A percentile compares a stretch with the other conserved stretches of the same genome.
Conservation (phyloP, 768 basidiomycete species). For the Amanita pallidorosea region DNA sequence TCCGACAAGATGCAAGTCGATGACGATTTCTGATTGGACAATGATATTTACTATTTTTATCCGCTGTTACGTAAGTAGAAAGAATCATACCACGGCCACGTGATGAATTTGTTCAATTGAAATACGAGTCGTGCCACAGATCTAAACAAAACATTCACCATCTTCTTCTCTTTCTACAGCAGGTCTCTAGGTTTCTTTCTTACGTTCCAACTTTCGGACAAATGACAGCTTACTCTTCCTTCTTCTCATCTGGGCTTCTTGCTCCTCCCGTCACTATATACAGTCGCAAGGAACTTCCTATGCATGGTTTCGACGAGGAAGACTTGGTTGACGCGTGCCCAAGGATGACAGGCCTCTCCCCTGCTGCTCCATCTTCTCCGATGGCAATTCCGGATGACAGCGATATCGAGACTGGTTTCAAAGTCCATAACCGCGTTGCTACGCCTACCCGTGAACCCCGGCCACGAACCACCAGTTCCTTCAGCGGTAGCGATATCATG, state of each 20-base stretch:
- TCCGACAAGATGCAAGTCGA: constrained; percentile 1
- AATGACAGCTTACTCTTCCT: constrained; percentile 46
- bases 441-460: constrained; percentile 13
- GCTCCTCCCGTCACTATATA: constrained; percentile 25
- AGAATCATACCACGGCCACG: neutral
- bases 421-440: constrained; percentile 13
- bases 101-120: neutral
- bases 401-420: constrained; percentile 22
- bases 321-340: neutral
- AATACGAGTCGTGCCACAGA: no score
- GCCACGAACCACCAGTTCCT: neutral
- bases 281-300: neutral
- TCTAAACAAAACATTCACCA: neutral
- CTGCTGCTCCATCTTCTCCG: constrained; percentile 14
- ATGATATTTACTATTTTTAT: neutral
- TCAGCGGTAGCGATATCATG: neutral
- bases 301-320: neutral
- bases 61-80: neutral
- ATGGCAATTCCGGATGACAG: constrained; percentile 17
- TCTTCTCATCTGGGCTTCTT: constrained; percentile 64
- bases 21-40: neutral
- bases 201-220: constrained; percentile 2
- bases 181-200: neutral
- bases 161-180: neutral
- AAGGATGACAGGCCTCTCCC: constrained; percentile 5